Evolutionary conservation across 805 yeast species (phyloP), one percentile per base, ranked within the genome.

Genomic region (Soucietia sequanensis): DNA sequence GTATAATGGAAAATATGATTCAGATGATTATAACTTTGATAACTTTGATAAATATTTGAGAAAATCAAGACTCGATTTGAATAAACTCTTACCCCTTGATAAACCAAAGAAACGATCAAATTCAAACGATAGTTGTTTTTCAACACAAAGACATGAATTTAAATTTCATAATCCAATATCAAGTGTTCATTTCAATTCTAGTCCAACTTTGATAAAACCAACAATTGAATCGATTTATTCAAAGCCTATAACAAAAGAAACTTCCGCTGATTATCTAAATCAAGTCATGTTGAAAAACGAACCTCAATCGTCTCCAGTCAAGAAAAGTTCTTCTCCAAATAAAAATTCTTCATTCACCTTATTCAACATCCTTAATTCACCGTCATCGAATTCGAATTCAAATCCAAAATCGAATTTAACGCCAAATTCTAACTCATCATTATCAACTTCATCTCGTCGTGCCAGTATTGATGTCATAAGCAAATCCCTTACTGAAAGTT

Each of bases 91-190:
- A 26, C 65, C 66, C 4, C 55, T 47, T 30, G n/a, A n/a, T n/a
- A 42, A 54, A 6, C 23, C 23, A 5, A 34, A 54, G 13, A 44
- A 49, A 23, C 52, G 48, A 25, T 45, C 67, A 3, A 46, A 35
- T 6, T 52, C 64, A 2, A 52, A 48, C 32, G 61, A 59, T 25
- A 54, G 60, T 20, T 37, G 42, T 20, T 50, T 43, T 33, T 42
- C 43, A 15, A 17, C 37, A 31, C 25, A 19, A 16, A 19, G 26
- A 13, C 15, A 19, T n/a, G 21, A 41, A n/a, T 43, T 41, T 24
- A 56, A 56, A 33, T 65, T 65, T 42, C 70, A 65, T 35, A 66
- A 66, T 38, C 72, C 72, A 0, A 58, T 56, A 8, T 59, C 52
- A 13, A 54, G 43, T 27, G 51, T 62, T 12, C 48, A 48, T 14